These are phyloP conservation scores for Fusarium avenaceum DNA, from an alignment of 2,329 filamentous ascomycete species.

Conservation along the genomic window DNA sequence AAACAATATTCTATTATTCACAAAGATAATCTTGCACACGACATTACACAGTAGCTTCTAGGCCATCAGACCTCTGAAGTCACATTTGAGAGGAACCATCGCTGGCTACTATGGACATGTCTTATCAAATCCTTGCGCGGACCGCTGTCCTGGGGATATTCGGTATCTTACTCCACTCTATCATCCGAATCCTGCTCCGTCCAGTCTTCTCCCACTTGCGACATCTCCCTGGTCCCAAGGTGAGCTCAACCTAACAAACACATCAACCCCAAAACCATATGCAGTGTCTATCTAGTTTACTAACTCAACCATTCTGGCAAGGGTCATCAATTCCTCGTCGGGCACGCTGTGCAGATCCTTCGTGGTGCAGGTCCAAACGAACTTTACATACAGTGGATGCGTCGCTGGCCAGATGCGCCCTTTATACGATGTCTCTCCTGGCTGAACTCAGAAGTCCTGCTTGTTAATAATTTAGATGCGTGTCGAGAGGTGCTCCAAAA, in stretches of 20 bases:
- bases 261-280: no score
- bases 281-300: not conserved
- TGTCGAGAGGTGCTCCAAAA: constrained; percentile 32
- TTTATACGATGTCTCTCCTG: constrained; percentile 30
- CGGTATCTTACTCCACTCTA: not conserved
- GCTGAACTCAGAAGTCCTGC: constrained; percentile 24
- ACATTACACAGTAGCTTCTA: not conserved
- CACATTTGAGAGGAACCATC: no score
- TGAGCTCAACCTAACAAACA: accelerated
- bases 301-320: not conserved
- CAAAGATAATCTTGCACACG: not conserved
- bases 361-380: constrained; percentile 18
- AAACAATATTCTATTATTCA: not conserved
- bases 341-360: constrained; percentile 18
- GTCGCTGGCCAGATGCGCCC: constrained; percentile 22
- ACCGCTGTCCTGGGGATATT: accelerated
- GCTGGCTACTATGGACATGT: not conserved
- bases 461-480: constrained; percentile 29
- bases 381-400: constrained; percentile 26
- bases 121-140: not conserved
- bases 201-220: not conserved
- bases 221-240: constrained; percentile 17
- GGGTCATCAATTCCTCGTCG: constrained; percentile 9
- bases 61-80: not conserved
- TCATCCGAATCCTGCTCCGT: not conserved